Evolutionary conservation across 1,284 basidiomycete genomes (phyloP).

Genomic region (Cystobasidium slooffiae): DNA sequence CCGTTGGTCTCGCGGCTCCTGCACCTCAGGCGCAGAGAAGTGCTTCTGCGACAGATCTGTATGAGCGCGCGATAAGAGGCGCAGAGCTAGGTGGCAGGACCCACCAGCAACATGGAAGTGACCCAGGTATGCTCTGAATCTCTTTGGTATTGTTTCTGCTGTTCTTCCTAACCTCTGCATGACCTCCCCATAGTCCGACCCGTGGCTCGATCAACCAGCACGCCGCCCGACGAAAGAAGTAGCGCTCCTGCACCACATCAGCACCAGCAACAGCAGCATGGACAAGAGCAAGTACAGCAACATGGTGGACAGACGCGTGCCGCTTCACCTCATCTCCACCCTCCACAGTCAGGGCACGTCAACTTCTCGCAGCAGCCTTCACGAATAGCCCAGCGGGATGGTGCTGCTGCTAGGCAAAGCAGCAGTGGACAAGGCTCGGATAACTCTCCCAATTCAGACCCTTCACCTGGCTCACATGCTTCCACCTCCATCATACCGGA

Average conservation of each 20-base stretch:
- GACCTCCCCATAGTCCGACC: slow-evolving; percentile 7
- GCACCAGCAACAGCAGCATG: neutral
- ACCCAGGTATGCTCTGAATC: neutral
- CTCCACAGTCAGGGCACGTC: neutral
- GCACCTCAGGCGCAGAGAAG: slow-evolving; percentile 27
- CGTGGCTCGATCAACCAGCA: slow-evolving; percentile 30
- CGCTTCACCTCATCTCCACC: slow-evolving; percentile 24
- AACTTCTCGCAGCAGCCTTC: neutral
- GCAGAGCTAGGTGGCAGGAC: slow-evolving; percentile 3
- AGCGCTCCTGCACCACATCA: neutral
- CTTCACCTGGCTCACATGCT: slow-evolving; percentile 36
- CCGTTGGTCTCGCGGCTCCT: slow-evolving; percentile 11
- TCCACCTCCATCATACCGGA: slow-evolving; percentile 37
- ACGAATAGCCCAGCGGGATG: neutral
- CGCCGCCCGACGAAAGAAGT: slow-evolving; percentile 30
- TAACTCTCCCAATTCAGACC: slow-evolving; percentile 26
- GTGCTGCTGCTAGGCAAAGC: neutral
- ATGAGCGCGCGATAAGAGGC: slow-evolving; percentile 17
- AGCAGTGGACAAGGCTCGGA: slow-evolving; percentile 23
- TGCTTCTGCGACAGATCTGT: slow-evolving; percentile 36
- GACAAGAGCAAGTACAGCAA: slow-evolving; percentile 4
- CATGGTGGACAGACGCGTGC: neutral
- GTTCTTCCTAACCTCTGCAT: neutral
- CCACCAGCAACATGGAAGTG: slow-evolving; percentile 17
- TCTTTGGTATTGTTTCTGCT: neutral